Percentiles rank a stretch among this genome's conserved stretches.
These are phyloP conservation scores for Xylaria sp. DNA, from an alignment of 2,329 filamentous ascomycete genomes.

Conservation along the genomic window DNA sequence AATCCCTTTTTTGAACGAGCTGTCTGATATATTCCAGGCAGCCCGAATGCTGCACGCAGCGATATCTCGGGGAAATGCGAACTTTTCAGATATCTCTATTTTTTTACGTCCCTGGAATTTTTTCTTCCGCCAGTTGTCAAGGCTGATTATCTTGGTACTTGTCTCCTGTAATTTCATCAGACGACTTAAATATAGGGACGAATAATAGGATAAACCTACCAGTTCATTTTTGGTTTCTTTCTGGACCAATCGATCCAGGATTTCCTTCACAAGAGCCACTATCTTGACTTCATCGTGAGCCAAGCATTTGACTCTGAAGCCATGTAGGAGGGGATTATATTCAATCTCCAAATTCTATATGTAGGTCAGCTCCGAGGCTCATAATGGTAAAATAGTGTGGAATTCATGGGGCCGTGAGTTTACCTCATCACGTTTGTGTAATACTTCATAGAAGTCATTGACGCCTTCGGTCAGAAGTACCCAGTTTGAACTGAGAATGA, in stretches of 20 bases:
- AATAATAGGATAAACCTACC: constrained; percentile 14
- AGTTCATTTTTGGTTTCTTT: constrained; percentile 17
- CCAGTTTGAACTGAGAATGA: constrained; percentile 41
- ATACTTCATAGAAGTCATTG: constrained; percentile 33
- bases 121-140: constrained; percentile 24
- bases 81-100: constrained; percentile 19
- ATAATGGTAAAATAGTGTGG: not conserved
- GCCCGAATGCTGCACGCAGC: constrained; percentile 12
- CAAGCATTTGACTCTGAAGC: constrained; percentile 33
- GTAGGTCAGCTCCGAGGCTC: not conserved
- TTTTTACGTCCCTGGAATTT: not conserved
- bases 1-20: constrained; percentile 13
- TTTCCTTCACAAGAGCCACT: constrained; percentile 14
- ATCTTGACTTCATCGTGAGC: constrained; percentile 22
- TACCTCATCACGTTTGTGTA: constrained; percentile 35
- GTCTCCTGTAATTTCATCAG: constrained; percentile 15
- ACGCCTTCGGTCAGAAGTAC: constrained; percentile 35
- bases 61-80: constrained; percentile 36
- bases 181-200: not conserved
- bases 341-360: constrained; percentile 34
- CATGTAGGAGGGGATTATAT: constrained; percentile 25
- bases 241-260: constrained; percentile 25
- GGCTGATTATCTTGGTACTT: constrained; percentile 13
- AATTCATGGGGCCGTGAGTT: not conserved
- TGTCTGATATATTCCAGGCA: constrained; percentile 36